phyloP scores from a whole-genome alignment of 371 early-diverging fungal species.

The Fennellomyces sp. region DNA sequence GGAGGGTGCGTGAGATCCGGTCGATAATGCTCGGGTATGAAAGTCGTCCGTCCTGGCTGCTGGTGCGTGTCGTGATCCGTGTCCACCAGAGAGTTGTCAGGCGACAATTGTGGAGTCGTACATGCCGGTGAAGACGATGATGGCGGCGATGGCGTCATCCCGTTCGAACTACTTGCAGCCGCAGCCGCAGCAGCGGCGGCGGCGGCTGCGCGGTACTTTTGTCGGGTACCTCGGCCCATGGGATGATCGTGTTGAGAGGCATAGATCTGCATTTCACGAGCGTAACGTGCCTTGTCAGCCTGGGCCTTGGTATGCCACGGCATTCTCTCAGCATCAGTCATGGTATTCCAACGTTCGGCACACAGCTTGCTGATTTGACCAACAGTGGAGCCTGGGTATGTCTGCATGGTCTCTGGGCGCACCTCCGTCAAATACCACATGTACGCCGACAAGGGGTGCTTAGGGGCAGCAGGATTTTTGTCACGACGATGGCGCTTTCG shows the following conservation, averaged over 20 bases:
- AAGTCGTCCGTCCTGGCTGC: neutral
- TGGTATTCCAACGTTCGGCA: slow-evolving; percentile 69
- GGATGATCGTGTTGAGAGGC: slow-evolving; percentile 47
- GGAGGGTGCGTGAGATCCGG: neutral
- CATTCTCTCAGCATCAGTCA: slow-evolving; percentile 57
- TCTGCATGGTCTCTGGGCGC: slow-evolving; percentile 61
- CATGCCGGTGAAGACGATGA: neutral
- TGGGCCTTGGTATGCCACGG: slow-evolving; percentile 71
- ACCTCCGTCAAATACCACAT: slow-evolving; percentile 73
- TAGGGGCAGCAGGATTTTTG: slow-evolving; percentile 71
- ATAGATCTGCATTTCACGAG: slow-evolving; percentile 72
- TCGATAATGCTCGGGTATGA: slow-evolving; percentile 1
- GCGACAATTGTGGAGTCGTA: slow-evolving; percentile 1
- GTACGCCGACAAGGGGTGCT: slow-evolving; percentile 81
- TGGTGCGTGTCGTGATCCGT: neutral
- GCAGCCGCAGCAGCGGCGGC: slow-evolving; percentile 21
- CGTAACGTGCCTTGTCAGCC: slow-evolving; percentile 76
- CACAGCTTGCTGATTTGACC: slow-evolving; percentile 74
- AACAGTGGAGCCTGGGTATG: slow-evolving; percentile 70
- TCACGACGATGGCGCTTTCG: slow-evolving; percentile 32
- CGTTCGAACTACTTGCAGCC: neutral
- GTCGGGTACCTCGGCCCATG: slow-evolving; percentile 49
- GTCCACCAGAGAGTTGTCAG: neutral
- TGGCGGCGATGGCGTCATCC: neutral
- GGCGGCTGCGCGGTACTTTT: slow-evolving; percentile 40